Base-by-base conservation (phyloP, 1,139 yeast species). In the Saccharomyces hybrid region DNA sequence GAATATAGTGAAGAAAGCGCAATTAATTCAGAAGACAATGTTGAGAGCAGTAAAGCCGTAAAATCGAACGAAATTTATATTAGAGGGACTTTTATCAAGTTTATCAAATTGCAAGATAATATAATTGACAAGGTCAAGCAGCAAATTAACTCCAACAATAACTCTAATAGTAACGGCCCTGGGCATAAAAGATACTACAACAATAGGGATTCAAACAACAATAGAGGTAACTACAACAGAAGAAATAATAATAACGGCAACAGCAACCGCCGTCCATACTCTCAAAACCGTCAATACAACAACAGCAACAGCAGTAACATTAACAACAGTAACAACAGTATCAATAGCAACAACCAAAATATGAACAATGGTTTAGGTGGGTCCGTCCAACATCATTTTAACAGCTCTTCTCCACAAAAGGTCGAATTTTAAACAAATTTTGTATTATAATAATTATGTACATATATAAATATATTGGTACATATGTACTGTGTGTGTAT, bases 51-150 rank as follows among this genome's bases (percentile, higher is more conserved):
- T 61, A 78, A 80, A 60, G 95, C 89, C 14, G 86, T 84, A 54
- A 84, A 86, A 67, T 73, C 87, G 48, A 83, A 86, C 3, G 96
- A 90, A 65, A 79, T 87, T 56, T 93, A 90, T 66, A 81, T 95
- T 50, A 82, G 93, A 65, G 99, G 99, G 47, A 86, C 81, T 61
- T 91, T 87, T 63, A 81, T 84, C 71, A 85, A 84, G 68, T 82
- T 80, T 64, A 74, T 85, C 54, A 80, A 84, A 66, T 75, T 86
- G 58, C 86, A 85, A 49, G 86, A 84, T 59, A 78, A 77, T 56
- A 80, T 87, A 57, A 88, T 90, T 77, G 96, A 88, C 62, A 86
- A 86, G 66, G 89, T 93, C 58, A 89, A 86, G 70, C 68, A 78
- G 76, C 73, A 78, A 72, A 70, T 68, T 57, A 68, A 66, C 54